A percentile compares a stretch with the other conserved stretches of the same genome.
Conservation (phyloP, 2,329 filamentous ascomycete genomes). For the Rhynchosporium agropyri region DNA sequence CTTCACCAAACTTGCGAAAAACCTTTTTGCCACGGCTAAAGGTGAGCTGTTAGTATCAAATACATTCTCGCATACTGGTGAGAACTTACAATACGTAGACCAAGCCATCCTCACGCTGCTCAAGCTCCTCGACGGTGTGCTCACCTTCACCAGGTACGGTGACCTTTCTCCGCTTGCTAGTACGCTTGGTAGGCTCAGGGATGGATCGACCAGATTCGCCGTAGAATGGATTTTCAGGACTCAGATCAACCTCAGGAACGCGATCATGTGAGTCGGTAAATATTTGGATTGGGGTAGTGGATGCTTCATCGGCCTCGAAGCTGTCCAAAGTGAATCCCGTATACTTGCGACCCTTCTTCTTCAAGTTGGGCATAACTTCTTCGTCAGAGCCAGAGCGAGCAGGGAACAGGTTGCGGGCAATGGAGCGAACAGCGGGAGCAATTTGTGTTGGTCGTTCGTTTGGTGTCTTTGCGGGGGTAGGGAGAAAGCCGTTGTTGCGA, state of each 20-base stretch:
- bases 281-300: slow-evolving; percentile 61
- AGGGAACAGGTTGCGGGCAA: slow-evolving; percentile 66
- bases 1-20: slow-evolving; percentile 60
- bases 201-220: slow-evolving; percentile 47
- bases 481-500: slow-evolving; percentile 59
- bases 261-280: slow-evolving; percentile 82
- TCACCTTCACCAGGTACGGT: slow-evolving; percentile 57
- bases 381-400: slow-evolving; percentile 48
- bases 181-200: slow-evolving; percentile 51
- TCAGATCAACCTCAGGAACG: slow-evolving; percentile 67
- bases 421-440: slow-evolving; percentile 53
- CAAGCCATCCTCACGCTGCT: slow-evolving; percentile 73
- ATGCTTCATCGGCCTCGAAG: slow-evolving; percentile 59
- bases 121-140: slow-evolving; percentile 50
- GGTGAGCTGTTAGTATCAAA: slow-evolving; percentile 38
- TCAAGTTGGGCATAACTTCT: slow-evolving; percentile 60
- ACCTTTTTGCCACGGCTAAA: slow-evolving; percentile 76
- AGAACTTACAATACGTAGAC: slow-evolving; percentile 75
- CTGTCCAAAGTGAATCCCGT: slow-evolving; percentile 60
- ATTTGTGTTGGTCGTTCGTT: slow-evolving; percentile 56
- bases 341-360: slow-evolving; percentile 60
- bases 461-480: slow-evolving; percentile 78
- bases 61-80: not conserved
- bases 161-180: slow-evolving; percentile 57
- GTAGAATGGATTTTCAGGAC: slow-evolving; percentile 73